phyloP scores from a whole-genome alignment of 2,329 filamentous ascomycete genomes.

The Rutstroemia sydowiana region DNA sequence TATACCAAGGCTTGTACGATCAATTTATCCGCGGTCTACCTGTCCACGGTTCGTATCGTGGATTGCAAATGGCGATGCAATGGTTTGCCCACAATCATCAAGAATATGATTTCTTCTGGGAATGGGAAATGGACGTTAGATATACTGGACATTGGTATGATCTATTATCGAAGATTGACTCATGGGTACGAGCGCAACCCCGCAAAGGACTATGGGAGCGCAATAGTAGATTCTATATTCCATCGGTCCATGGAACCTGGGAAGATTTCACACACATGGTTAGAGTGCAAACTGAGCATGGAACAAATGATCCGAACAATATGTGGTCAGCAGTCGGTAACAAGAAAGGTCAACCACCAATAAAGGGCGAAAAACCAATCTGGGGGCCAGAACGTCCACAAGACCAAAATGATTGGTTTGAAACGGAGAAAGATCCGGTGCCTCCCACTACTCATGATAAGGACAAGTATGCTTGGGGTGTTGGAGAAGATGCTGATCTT shows the following conservation, averaged over 20 bases:
- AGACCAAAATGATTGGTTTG: conserved; percentile 63
- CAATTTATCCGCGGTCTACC: conserved; percentile 63
- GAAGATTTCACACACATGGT: conserved; percentile 74
- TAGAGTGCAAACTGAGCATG: conserved; percentile 66
- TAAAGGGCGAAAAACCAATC: conserved; percentile 53
- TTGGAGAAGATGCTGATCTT: conserved; percentile 83
- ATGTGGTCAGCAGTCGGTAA: conserved; percentile 50
- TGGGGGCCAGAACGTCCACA: conserved; percentile 77
- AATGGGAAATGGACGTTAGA: conserved; percentile 90
- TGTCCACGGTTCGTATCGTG: conserved; percentile 87
- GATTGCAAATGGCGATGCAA: conserved; percentile 89
- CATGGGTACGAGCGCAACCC: conserved; percentile 66
- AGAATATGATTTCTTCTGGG: conserved; percentile 88
- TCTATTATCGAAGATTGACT: conserved; percentile 59
- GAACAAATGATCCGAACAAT: conserved; percentile 57
- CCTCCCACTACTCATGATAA: conserved; percentile 68
- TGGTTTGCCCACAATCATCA: conserved; percentile 84
- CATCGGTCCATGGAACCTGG: conserved; percentile 68
- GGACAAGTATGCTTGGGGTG: conserved; percentile 79
- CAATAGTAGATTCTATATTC: conserved; percentile 70
- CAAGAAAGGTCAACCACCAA: conserved; percentile 19
- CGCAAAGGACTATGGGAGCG: conserved; percentile 78
- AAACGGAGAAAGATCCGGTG: conserved; percentile 62
- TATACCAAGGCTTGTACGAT: conserved; percentile 84
- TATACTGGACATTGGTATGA: conserved; percentile 86